Percentiles rank a stretch among this genome's conserved stretches.
These are phyloP conservation scores for Trypanosoma melophagium DNA, from an alignment of 208 protist genomes.

Conservation along the genomic window DNA sequence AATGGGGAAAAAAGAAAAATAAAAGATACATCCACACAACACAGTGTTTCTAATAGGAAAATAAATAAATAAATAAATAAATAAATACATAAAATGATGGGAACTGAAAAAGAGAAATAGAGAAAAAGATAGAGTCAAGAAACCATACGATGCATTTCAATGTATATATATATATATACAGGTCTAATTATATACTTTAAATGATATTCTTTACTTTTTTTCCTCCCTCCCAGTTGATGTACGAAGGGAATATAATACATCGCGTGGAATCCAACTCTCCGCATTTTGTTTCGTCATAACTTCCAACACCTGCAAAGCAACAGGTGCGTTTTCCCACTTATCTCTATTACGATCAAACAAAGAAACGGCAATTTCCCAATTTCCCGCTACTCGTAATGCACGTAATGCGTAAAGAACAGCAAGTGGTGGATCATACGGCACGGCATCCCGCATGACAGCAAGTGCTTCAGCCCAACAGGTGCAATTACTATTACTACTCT, in stretches of 20 bases:
- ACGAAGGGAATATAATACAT: slow-evolving; percentile 6
- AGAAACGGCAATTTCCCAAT: slow-evolving; percentile 25
- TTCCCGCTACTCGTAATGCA: slow-evolving; percentile 31
- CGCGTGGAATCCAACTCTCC: slow-evolving; percentile 31
- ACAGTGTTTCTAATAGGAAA: not conserved
- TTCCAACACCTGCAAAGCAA: slow-evolving; percentile 21
- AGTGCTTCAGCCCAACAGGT: slow-evolving; percentile 34
- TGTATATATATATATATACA: slow-evolving; percentile 14
- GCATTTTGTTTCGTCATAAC: slow-evolving; percentile 29
- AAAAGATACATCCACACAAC: too few species aligned
- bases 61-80: not conserved
- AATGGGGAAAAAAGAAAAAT: not conserved
- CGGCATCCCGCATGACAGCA: slow-evolving; percentile 29
- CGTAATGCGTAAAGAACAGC: slow-evolving; percentile 52
- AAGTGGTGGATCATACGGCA: slow-evolving; percentile 26
- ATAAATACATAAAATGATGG: not conserved
- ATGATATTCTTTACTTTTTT: not conserved
- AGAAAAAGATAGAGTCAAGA: not conserved
- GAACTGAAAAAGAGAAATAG: not conserved
- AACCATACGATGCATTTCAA: not conserved
- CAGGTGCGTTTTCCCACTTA: slow-evolving; percentile 14
- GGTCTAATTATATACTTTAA: slow-evolving; percentile 1
- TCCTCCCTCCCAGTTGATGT: not conserved
- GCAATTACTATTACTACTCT: not conserved
- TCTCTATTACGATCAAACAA: slow-evolving; percentile 1